Evolutionary conservation across 768 basidiomycete species (phyloP).

Genomic region (Hygrophorus russula): DNA sequence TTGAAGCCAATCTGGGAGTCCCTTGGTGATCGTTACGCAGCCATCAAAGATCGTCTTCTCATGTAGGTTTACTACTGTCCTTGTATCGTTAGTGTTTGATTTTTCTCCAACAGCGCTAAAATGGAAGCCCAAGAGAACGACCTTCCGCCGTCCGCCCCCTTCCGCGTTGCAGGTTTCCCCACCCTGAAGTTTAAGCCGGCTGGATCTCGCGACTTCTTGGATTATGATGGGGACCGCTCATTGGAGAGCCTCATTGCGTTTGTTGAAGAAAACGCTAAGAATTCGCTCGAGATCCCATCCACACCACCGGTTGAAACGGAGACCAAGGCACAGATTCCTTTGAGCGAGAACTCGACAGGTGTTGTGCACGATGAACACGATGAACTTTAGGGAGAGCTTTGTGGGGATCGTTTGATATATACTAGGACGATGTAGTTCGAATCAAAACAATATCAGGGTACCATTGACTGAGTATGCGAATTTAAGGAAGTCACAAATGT

Average conservation of each 20-base stretch:
- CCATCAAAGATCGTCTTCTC: constrained; percentile 59
- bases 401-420: not conserved
- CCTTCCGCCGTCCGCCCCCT: constrained; percentile 76
- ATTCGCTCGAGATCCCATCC: constrained; percentile 39
- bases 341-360: constrained; percentile 14
- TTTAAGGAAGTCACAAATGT: not conserved
- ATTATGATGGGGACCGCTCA: constrained; percentile 89
- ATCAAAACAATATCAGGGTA: not conserved
- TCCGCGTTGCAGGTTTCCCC: constrained; percentile 85
- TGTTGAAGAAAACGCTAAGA: constrained; percentile 72
- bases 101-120: constrained; percentile 55
- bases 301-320: constrained; percentile 11
- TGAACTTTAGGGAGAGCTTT: constrained; percentile 25
- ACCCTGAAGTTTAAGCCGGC: constrained; percentile 96
- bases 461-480: not conserved
- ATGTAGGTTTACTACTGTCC: constrained; percentile 41
- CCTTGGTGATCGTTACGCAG: constrained; percentile 75
- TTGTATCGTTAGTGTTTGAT: constrained; percentile 6
- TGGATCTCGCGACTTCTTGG: constrained; percentile 74
- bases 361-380: constrained; percentile 23
- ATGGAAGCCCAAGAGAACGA: constrained; percentile 97
- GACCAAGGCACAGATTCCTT: constrained; percentile 23
- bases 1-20: constrained; percentile 91
- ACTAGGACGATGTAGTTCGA: not conserved
- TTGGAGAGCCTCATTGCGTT: constrained; percentile 80